Base-by-base conservation (phyloP, 331 rosid species). In the Saraca asoca region DNA sequence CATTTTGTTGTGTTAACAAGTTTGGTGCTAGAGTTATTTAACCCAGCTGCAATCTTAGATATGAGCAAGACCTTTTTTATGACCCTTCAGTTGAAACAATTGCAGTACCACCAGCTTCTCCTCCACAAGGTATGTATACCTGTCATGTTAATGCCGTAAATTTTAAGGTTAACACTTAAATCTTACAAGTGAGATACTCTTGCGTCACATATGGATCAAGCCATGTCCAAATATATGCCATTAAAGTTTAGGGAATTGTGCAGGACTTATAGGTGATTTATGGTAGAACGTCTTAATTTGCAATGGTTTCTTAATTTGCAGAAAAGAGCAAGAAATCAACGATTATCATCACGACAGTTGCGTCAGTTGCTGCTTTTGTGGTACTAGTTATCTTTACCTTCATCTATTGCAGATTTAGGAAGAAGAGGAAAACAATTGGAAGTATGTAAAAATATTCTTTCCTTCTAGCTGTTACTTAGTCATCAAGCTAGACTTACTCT, bases 1-100 rank as follows among this genome's bases (percentile, higher is more conserved):
- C 56, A 1, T 0, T 0, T 0, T 75, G 75, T 54, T 74, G 79
- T 50, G 0, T 9, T 8, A 69, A 71, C 42, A 64, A 19, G 45
- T 51, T 5, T 7, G 66, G 74, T 14, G 83, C 63, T 0, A 68
- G 72, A 62, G 50, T 74, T 35, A 9, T 64, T 17, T 54, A 37
- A 31, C 67, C 80, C 17, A 80, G 81, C 49, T 78, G 85, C 57
- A 70, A 68, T 50, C 43, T 74, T 54, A 68, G 81, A 43, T 82
- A 68, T 31, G 85, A 56, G 51, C 38, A 58, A 11, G 31, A 55
- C 14, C 68, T 14, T 7, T 85, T 85, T 64, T 76, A 56, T 52
- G 75, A 69, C 1, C 5, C 63, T 6, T 2, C 78, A 4, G 66
- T 42, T 17, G 68, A 68, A 24, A 24, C 31, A 24, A 1, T 24